Percentiles rank a stretch among this genome's conserved stretches.
phyloP scores from a whole-genome alignment of 2,329 filamentous ascomycete genomes.

The Sporothrix variecibatus region DNA sequence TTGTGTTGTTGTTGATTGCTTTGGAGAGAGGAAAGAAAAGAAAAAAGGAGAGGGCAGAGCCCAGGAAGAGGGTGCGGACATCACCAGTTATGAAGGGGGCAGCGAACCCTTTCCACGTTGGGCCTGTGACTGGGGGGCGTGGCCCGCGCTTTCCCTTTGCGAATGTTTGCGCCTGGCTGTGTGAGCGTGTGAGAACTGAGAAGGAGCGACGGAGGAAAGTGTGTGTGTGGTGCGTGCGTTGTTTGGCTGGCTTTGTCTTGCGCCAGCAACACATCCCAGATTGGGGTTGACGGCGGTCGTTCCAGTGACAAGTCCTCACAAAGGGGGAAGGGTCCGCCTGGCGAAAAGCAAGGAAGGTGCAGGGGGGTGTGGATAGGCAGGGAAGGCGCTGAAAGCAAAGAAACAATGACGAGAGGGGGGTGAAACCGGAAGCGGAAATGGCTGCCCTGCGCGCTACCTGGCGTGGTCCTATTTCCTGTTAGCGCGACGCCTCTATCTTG shows the following conservation, averaged over 20 bases:
- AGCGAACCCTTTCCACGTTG: neutral
- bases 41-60: constrained; percentile 39
- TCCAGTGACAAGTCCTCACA: constrained; percentile 1
- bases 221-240: constrained; percentile 18
- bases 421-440: constrained; percentile 25
- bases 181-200: constrained; percentile 2
- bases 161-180: constrained; percentile 13
- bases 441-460: constrained; percentile 3
- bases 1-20: constrained; percentile 53
- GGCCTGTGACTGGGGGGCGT: constrained; percentile 17
- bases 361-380: constrained; percentile 15
- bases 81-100: constrained; percentile 34
- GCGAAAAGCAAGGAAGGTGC: neutral
- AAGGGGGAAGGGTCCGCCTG: neutral
- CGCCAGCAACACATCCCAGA: neutral
- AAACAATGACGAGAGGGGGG: constrained; percentile 9
- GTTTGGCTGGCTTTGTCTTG: constrained; percentile 21
- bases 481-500: neutral
- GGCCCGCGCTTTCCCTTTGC: constrained; percentile 24
- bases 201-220: constrained; percentile 3
- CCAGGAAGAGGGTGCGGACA: constrained; percentile 34
- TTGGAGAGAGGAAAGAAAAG: constrained; percentile 40
- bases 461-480: neutral
- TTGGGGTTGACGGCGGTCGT: neutral
- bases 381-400: neutral